A percentile compares a stretch with the other conserved stretches of the same genome.
phyloP scores from a whole-genome alignment of 495 filamentous ascomycete genomes.

The Neohortaea acidophila region DNA sequence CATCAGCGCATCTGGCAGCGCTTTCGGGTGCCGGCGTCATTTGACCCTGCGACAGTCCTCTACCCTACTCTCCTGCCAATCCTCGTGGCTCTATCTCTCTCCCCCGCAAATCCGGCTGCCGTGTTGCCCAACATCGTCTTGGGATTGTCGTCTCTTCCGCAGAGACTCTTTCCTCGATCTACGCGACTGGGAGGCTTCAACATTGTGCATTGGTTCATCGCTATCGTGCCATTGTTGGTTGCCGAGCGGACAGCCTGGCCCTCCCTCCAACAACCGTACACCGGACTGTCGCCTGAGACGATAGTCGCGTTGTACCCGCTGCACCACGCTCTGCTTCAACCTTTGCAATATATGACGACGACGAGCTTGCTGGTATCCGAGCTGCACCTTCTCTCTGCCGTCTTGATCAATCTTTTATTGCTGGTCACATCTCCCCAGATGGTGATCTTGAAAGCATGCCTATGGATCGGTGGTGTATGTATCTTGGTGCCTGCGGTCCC shows the following conservation, averaged over 20 bases:
- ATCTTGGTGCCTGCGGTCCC: constrained; percentile 57
- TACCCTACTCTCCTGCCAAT: constrained; percentile 70
- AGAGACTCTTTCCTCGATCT: constrained; percentile 48
- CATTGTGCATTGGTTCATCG: constrained; percentile 56
- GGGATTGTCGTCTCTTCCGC: constrained; percentile 61
- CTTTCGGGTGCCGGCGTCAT: constrained; percentile 51
- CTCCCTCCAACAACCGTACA: constrained; percentile 9
- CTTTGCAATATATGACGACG: constrained; percentile 64
- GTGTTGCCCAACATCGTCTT: constrained; percentile 70
- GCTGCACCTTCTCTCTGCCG: constrained; percentile 67
- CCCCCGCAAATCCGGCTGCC: constrained; percentile 36
- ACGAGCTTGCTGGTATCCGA: constrained; percentile 78
- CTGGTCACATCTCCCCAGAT: constrained; percentile 70
- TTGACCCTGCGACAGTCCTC: constrained; percentile 82
- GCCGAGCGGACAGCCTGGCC: constrained; percentile 29
- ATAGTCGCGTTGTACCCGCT: constrained; percentile 65
- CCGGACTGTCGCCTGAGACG: constrained; percentile 39
- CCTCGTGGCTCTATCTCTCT: constrained; percentile 63
- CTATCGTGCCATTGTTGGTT: constrained; percentile 43
- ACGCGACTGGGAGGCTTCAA: constrained; percentile 35
- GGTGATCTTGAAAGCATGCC: constrained; percentile 60
- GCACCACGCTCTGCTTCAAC: constrained; percentile 62
- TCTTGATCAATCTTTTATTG: constrained; percentile 68
- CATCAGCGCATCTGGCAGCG: constrained; percentile 28
- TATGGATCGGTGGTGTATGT: constrained; percentile 77